Conservation (phyloP, 257 asterid species). For the Asclepias syriaca region DNA sequence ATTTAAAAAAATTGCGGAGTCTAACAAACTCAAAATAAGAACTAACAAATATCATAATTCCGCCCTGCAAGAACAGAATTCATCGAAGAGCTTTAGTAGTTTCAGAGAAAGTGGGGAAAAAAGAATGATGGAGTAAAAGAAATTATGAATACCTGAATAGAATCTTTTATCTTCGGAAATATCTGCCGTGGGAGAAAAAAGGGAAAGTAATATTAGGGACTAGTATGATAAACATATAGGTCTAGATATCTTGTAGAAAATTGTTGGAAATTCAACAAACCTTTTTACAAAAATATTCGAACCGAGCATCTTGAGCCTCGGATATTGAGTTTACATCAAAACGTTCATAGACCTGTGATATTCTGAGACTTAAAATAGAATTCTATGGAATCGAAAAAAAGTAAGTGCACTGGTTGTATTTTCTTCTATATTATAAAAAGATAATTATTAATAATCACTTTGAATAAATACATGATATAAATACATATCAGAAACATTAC, state of each 20-base stretch:
- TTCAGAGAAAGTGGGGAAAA: neutral
- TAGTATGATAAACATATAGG: neutral
- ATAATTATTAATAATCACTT: neutral
- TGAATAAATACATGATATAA: neutral
- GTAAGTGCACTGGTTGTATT: neutral
- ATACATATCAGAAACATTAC: neutral
- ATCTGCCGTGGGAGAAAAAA: conserved; percentile 39
- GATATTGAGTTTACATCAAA: conserved; percentile 53
- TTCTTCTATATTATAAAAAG: neutral
- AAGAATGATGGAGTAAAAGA: neutral
- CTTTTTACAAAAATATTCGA: conserved; percentile 70
- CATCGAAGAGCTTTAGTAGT: neutral
- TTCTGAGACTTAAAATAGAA: neutral
- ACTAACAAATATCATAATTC: conserved; percentile 75
- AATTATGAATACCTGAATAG: conserved; percentile 53
- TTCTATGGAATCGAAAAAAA: neutral
- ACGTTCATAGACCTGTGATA: conserved; percentile 70
- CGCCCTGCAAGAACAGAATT: conserved; percentile 46
- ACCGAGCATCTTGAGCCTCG: conserved; percentile 73
- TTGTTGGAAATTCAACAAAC: conserved; percentile 28
- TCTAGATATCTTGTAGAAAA: neutral
- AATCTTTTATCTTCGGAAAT: conserved; percentile 82
- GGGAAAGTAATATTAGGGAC: conserved; percentile 6
- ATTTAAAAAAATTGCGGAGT: conserved; percentile 66
- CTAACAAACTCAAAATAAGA: conserved; percentile 94